phyloP scores from a whole-genome alignment of 352 stramenopile genomes.

The Poterioochromonas sp. region DNA sequence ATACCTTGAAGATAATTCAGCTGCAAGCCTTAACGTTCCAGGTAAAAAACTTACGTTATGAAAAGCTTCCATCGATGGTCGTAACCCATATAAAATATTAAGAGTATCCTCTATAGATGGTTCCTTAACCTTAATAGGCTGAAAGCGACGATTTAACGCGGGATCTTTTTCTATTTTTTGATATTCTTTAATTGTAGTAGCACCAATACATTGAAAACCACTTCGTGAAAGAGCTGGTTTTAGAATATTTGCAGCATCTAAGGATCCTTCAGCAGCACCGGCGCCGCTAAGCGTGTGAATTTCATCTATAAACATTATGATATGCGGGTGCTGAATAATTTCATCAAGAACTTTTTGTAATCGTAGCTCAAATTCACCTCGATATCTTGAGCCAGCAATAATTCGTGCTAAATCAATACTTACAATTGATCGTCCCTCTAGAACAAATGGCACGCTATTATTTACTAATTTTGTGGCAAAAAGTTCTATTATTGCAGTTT shows the following conservation, averaged over 20 bases:
- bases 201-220: constrained; percentile 75
- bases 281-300: constrained; percentile 80
- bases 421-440: constrained; percentile 75
- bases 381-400: constrained; percentile 84
- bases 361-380: constrained; percentile 87
- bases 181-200: constrained; percentile 83
- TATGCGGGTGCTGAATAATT: constrained; percentile 60
- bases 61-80: constrained; percentile 76
- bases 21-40: constrained; percentile 60
- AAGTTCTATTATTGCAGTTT: constrained; percentile 78
- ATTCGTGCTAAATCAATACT: constrained; percentile 77
- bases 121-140: constrained; percentile 74
- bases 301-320: constrained; percentile 89
- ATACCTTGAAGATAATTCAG: constrained; percentile 68
- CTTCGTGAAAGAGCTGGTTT: constrained; percentile 75
- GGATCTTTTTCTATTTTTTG: constrained; percentile 84
- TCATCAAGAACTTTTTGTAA: constrained; percentile 83
- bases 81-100: constrained; percentile 69
- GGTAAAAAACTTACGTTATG: constrained; percentile 68
- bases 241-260: constrained; percentile 81
- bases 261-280: constrained; percentile 68
- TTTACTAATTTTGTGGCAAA: constrained; percentile 78
- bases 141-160: constrained; percentile 70
- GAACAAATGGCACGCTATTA: constrained; percentile 65
- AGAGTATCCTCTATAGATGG: constrained; percentile 73